These are phyloP conservation scores for Sicyos baderoa DNA, from an alignment of 306 rosid species.

Conservation along the genomic window DNA sequence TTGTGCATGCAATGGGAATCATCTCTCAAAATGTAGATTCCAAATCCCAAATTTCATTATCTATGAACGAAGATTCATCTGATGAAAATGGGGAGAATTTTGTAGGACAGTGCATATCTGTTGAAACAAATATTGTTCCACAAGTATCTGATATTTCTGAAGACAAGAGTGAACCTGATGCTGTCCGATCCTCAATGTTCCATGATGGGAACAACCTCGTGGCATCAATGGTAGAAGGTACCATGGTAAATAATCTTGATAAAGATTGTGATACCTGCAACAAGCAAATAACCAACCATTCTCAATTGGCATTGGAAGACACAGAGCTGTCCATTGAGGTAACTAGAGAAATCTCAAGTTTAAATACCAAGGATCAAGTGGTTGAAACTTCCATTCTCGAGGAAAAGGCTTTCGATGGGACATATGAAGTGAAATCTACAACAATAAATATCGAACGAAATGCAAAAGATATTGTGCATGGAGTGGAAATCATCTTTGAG, in stretches of 20 bases:
- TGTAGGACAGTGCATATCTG: neutral
- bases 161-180: constrained; percentile 21
- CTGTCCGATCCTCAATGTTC: constrained; percentile 19
- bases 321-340: neutral
- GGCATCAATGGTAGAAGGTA: constrained; percentile 26
- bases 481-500: constrained; percentile 19
- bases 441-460: constrained; percentile 6
- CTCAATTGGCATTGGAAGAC: constrained; percentile 3
- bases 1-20: constrained; percentile 19
- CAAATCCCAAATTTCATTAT: constrained; percentile 15
- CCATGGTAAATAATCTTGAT: constrained; percentile 19
- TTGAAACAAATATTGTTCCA: neutral
- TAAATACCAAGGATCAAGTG: constrained; percentile 3
- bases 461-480: constrained; percentile 19
- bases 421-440: constrained; percentile 18
- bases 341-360: constrained; percentile 2
- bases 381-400: constrained; percentile 12
- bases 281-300: neutral
- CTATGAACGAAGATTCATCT: neutral
- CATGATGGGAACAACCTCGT: constrained; percentile 12
- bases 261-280: neutral
- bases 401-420: constrained; percentile 19
- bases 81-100: neutral
- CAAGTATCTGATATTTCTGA: neutral
- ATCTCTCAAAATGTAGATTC: constrained; percentile 17